Percentiles rank a stretch among this genome's conserved stretches.
These are phyloP conservation scores for Gastrodia elata DNA, from an alignment of 106 monocot genomes.

Conservation along the genomic window DNA sequence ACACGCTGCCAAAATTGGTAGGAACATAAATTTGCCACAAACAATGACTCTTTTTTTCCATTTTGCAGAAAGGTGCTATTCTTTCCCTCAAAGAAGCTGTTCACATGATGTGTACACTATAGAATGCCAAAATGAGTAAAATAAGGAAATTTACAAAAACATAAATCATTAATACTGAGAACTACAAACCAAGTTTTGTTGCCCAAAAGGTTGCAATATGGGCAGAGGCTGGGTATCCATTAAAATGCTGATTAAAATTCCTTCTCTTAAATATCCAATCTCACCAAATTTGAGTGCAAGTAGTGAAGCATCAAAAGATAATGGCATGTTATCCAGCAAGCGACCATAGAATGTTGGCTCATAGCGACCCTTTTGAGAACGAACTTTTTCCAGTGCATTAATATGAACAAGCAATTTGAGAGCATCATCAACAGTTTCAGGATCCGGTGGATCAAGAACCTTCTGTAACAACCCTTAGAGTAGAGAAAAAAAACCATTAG, in stretches of 20 bases:
- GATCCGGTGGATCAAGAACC: slow-evolving; percentile 64
- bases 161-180: neutral
- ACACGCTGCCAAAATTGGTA: slow-evolving; percentile 73
- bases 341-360: slow-evolving; percentile 78
- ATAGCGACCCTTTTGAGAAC: slow-evolving; percentile 36
- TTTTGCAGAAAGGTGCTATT: slow-evolving; percentile 4
- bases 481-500: slow-evolving; percentile 7
- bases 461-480: slow-evolving; percentile 55
- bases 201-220: slow-evolving; percentile 67
- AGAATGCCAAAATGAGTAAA: slow-evolving; percentile 5
- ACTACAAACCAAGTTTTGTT: slow-evolving; percentile 37
- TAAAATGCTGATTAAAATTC: slow-evolving; percentile 54
- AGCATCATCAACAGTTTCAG: slow-evolving; percentile 48
- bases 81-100: slow-evolving; percentile 37
- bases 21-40: slow-evolving; percentile 68
- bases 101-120: slow-evolving; percentile 36
- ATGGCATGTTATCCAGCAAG: slow-evolving; percentile 60
- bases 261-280: slow-evolving; percentile 52
- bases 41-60: slow-evolving; percentile 50
- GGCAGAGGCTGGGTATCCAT: slow-evolving; percentile 74
- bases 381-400: slow-evolving; percentile 38
- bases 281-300: slow-evolving; percentile 64
- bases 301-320: slow-evolving; percentile 74
- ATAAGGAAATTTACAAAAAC: slow-evolving; percentile 4
- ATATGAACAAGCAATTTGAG: slow-evolving; percentile 50